These are phyloP conservation scores for Corymbia maculata DNA, from an alignment of 345 rosid species.

Conservation along the genomic window DNA sequence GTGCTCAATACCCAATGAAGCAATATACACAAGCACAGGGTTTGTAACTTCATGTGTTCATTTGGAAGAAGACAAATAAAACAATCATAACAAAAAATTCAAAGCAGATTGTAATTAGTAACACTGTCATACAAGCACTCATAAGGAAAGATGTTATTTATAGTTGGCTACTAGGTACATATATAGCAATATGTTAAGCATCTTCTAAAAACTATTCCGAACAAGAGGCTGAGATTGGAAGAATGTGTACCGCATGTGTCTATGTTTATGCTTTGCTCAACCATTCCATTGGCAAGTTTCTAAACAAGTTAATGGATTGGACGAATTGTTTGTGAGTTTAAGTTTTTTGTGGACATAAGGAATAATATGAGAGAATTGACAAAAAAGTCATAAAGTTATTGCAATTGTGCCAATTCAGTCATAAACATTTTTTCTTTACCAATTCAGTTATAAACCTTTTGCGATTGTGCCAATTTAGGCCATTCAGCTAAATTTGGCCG, in stretches of 20 bases:
- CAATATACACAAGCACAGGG: neutral
- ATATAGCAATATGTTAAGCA: accelerated
- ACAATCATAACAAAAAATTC: neutral
- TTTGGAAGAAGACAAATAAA: neutral
- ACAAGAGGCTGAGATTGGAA: accelerated
- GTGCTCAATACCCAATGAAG: neutral
- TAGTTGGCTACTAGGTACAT: neutral
- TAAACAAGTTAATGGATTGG: neutral
- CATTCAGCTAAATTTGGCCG: too few species aligned
- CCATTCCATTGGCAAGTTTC: neutral
- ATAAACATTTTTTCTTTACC: too few species aligned
- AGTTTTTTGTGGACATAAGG: too few species aligned
- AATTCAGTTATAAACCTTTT: too few species aligned
- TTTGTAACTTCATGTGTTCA: neutral
- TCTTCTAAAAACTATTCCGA: neutral
- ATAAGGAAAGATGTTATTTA: neutral
- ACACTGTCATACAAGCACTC: neutral
- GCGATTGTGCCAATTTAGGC: too few species aligned
- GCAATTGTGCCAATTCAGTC: too few species aligned
- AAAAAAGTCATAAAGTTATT: too few species aligned
- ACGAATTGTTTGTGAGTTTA: too few species aligned
- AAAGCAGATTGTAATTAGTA: neutral
- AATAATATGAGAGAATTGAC: too few species aligned
- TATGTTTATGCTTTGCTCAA: neutral
- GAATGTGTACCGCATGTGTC: neutral